Conservation (phyloP, 257 asterid genomes). For the Voacanga thouarsii region DNA sequence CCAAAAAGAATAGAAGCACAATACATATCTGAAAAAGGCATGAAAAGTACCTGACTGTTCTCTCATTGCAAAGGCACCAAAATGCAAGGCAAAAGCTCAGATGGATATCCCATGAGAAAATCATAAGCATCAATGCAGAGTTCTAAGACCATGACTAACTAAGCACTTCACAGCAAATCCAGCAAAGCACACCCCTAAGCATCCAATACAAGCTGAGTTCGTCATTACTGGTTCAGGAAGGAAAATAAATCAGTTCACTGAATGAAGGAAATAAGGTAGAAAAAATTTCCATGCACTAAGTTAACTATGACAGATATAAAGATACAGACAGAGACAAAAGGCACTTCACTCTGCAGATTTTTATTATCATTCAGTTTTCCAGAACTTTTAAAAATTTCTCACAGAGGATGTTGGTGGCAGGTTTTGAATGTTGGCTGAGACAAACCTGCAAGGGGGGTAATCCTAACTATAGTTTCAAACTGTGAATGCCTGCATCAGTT, state of each 20-base stretch:
- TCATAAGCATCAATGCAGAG: neutral
- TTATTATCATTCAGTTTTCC: neutral
- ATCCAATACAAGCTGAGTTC: constrained; percentile 43
- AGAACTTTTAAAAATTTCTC: neutral
- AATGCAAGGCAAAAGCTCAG: neutral
- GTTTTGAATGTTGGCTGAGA: neutral
- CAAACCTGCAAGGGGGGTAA: neutral
- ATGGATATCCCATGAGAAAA: neutral
- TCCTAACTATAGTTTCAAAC: neutral
- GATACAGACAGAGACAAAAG: neutral
- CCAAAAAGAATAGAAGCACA: neutral
- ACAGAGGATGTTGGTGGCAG: neutral
- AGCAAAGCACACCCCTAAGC: constrained; percentile 51
- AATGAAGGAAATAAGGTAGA: neutral
- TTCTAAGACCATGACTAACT: constrained; percentile 29
- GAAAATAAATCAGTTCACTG: neutral
- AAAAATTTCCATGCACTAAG: neutral
- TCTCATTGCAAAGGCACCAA: neutral
- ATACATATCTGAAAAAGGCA: neutral
- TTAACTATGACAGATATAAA: neutral
- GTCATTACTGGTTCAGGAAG: constrained; percentile 45
- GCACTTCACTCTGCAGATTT: neutral
- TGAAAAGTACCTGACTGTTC: neutral
- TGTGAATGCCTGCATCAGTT: neutral
- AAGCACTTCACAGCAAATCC: constrained; percentile 55